Conservation (phyloP, 2,329 filamentous ascomycete genomes). For the Fusarium agapanthi region DNA sequence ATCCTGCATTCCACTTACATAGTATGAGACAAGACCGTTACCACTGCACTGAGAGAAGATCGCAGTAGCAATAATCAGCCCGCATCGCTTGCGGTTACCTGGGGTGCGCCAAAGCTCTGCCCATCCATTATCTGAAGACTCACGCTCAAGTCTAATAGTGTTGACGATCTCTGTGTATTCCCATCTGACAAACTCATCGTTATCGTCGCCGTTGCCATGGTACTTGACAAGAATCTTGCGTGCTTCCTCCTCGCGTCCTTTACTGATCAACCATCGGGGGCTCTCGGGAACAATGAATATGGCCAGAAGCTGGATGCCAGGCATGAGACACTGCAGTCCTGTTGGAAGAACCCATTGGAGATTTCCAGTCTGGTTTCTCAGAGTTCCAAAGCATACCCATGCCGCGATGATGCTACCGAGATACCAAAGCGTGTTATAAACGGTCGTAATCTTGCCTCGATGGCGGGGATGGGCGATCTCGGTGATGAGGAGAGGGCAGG, state of each 20-base stretch:
- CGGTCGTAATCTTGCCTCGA: slow-evolving; percentile 34
- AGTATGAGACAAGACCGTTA: slow-evolving; percentile 38
- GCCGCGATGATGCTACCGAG: slow-evolving; percentile 37
- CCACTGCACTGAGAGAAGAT: slow-evolving; percentile 39
- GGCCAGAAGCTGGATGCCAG: slow-evolving; percentile 30
- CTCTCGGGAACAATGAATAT: slow-evolving; percentile 35
- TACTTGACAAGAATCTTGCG: slow-evolving; percentile 34
- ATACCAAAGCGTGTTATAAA: slow-evolving; percentile 41
- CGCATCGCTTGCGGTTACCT: slow-evolving; percentile 36
- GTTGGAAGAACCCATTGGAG: slow-evolving; percentile 37
- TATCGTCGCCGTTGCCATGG: slow-evolving; percentile 27
- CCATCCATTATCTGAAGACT: slow-evolving; percentile 23
- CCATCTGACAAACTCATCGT: slow-evolving; percentile 30
- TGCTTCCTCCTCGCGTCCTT: slow-evolving; percentile 35
- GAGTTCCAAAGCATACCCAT: slow-evolving; percentile 34
- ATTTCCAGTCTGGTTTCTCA: slow-evolving; percentile 21
- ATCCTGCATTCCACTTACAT: slow-evolving; percentile 2
- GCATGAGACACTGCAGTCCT: slow-evolving; percentile 35
- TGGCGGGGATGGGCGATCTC: slow-evolving; percentile 36
- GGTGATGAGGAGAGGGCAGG: slow-evolving; percentile 38
- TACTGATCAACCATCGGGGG: slow-evolving; percentile 35
- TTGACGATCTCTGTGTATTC: slow-evolving; percentile 35
- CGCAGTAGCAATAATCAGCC: slow-evolving; percentile 32
- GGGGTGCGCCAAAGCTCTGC: slow-evolving; percentile 29
- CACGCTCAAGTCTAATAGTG: slow-evolving; percentile 31